Base-by-base conservation (phyloP, 2,329 filamentous ascomycete species). In the Xylariaceae sp. region DNA sequence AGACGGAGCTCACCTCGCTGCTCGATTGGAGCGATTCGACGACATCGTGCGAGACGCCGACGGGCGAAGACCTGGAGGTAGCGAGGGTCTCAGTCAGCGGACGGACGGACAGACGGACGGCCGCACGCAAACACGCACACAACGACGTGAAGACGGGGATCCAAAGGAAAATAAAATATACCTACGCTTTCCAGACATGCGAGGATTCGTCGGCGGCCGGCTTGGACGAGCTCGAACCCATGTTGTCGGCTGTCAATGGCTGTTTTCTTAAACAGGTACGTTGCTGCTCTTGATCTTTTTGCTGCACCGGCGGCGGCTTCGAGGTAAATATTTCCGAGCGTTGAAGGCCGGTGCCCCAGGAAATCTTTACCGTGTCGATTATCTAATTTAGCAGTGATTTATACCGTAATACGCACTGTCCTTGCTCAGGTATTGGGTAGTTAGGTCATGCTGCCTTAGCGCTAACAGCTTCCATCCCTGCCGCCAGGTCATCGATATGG, bases 11-110 rank as follows among this genome's bases (percentile, higher is more conserved):
- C 83, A 96, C 93, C 86, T 97, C 92, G 67, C 89, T 83, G 79
- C 86, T 96, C 60, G 86, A 84, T 74, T 96, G 91, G 59, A 98
- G 81, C 59, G 88, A 86, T 69, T 96, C 88, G 68, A 96, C 82
- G 69, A 97, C 81, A 71, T 90, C 87, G 70, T 90, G 87, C 64
- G 92, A 96, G 74, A 96, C 73, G 66, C 80, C 78, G 63, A 79
- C 75, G 32, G 81, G 78, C 47, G 77, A 75, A 56, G 74, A 68
- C 58, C 75, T 77, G 51, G 65, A n/a, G 71, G 71, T 66, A 70
- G 68, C 68, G 67, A 42, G 37, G 43, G 54, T 46, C 56, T 50
- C 40, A 53, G 54, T 50, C 20, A n/a, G n/a, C n/a, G n/a, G n/a
- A n/a, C n/a, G n/a, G n/a, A n/a, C n/a, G n/a, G n/a, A n/a, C n/a